Conservation (phyloP, 306 rosid species). For the Chamaecrista fasciculata region DNA sequence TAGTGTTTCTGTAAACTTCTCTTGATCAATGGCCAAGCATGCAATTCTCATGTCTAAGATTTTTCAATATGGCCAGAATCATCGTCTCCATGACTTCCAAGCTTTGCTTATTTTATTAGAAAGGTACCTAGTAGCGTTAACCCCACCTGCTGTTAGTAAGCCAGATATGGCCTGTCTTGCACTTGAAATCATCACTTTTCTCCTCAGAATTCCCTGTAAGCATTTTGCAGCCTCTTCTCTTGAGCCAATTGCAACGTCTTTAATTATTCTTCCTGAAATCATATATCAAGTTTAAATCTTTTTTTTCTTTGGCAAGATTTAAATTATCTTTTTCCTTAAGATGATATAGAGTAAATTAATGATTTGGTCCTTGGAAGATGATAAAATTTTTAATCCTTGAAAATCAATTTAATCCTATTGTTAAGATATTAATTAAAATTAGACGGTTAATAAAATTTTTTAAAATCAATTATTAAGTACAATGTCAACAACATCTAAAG, state of each 20-base stretch:
- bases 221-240: conserved; percentile 74
- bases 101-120: conserved; percentile 67
- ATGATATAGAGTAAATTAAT: too few relatives aligned
- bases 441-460: too few relatives aligned
- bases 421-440: too few relatives aligned
- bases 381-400: too few relatives aligned
- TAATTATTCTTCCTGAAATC: conserved; percentile 48
- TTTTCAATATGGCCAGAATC: conserved; percentile 16
- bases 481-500: too few relatives aligned
- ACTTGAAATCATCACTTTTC: conserved; percentile 81
- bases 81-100: conserved; percentile 75
- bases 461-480: too few relatives aligned
- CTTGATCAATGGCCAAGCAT: neutral
- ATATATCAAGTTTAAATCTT: neutral
- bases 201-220: conserved; percentile 64
- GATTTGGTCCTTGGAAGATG: too few relatives aligned
- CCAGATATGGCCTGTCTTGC: conserved; percentile 88
- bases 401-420: too few relatives aligned
- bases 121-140: conserved; percentile 62
- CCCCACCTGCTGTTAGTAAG: conserved; percentile 69
- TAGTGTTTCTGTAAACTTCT: conserved; percentile 10
- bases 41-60: neutral
- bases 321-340: conserved; percentile 13
- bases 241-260: conserved; percentile 42
- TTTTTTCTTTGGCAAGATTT: conserved; percentile 15